Evolutionary conservation across 148 eudicot species (phyloP).

Genomic region (Dianthus caryophyllus): DNA sequence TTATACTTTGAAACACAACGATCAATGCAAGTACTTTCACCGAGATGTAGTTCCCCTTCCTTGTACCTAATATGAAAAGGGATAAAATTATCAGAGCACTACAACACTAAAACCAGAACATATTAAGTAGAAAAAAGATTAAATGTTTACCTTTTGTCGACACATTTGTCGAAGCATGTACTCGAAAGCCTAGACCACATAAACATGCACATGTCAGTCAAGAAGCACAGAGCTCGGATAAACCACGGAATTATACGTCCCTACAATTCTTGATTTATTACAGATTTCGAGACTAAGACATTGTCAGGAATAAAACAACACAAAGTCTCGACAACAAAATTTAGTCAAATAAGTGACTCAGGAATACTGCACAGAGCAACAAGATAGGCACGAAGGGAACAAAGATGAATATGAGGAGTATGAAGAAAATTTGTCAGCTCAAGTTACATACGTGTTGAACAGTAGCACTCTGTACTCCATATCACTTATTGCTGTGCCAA

Average conservation of each 20-base stretch:
- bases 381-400: neutral
- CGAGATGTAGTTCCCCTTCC: constrained; percentile 69
- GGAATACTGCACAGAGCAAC: neutral
- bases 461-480: constrained; percentile 76
- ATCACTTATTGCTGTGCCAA: constrained; percentile 65
- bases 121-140: neutral
- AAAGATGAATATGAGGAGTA: neutral
- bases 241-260: neutral
- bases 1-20: constrained; percentile 87
- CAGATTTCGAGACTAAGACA: neutral
- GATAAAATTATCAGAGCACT: neutral
- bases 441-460: constrained; percentile 61
- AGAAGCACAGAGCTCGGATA: neutral
- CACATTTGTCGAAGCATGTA: constrained; percentile 71
- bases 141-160: constrained; percentile 52
- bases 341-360: neutral
- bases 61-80: constrained; percentile 46
- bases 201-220: constrained; percentile 19
- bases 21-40: constrained; percentile 73
- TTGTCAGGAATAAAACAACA: neutral
- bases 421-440: neutral
- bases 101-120: neutral
- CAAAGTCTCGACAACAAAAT: neutral
- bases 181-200: constrained; percentile 59
- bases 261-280: neutral